Evolutionary conservation across 1,284 basidiomycete species (phyloP), one percentile per base, ranked within the genome.

Genomic region (Papiliotrema terrestris): DNA sequence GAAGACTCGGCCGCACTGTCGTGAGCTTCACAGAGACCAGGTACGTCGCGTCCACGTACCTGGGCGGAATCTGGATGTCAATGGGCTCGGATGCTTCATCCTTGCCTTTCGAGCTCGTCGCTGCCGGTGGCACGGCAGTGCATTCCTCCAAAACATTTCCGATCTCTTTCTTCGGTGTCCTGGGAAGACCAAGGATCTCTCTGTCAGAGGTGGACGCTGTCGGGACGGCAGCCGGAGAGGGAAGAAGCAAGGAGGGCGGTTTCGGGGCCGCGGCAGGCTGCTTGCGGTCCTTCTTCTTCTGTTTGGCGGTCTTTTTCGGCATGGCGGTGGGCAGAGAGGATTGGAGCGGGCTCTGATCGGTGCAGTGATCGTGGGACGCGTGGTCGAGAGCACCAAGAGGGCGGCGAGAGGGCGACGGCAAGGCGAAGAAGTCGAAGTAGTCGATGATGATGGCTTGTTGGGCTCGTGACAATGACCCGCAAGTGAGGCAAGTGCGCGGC

Each of bases 401-500:
- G 15, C 5, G 11, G 25, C 23, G 23, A 13, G 17, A 13, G 8
- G 44, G 44, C 15, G 9, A 26, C 20, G 42, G 44, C 9, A 45
- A 26, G n/a, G 19, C 5, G 44, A 45, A 25, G 29, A 45, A 45
- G 44, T 45, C 44, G 23, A 45, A 45, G 44, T 45, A 45, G 44
- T 45, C 44, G 25, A 45, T 45, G 11, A 14, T 45, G 11, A 42
- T 8, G 41, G 22, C 13, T 20, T 11, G 41, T 43, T 13, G 19
- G 19, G n/a, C n/a, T n/a, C n/a, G n/a, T n/a, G n/a, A n/a, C n/a
- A n/a, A n/a, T n/a, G n/a, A n/a, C n/a, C n/a, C n/a, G n/a, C n/a
- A n/a, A n/a, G n/a, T n/a, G n/a, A n/a, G n/a, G n/a, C n/a, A n/a
- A n/a, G n/a, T n/a, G n/a, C n/a, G n/a, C n/a, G n/a, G n/a, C n/a